Percentiles rank a stretch among this genome's conserved stretches.
phyloP scores from a whole-genome alignment of 345 rosid species.

The Psidium guajava region DNA sequence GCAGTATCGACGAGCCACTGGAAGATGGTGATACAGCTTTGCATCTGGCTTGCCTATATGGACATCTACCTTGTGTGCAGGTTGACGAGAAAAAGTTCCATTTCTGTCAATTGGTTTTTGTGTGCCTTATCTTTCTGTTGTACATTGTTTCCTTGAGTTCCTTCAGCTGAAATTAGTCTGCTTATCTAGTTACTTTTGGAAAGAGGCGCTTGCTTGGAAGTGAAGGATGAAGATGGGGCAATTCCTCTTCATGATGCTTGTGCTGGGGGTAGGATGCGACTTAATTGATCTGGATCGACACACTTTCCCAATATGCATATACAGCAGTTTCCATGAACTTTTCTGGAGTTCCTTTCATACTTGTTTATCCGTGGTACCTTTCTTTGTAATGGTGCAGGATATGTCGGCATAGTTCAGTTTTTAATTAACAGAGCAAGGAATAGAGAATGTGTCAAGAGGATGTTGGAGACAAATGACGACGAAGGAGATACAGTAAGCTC shows the following conservation, averaged over 20 bases:
- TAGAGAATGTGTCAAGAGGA: constrained; percentile 42
- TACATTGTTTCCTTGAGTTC: neutral
- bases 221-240: constrained; percentile 87
- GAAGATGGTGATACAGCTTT: constrained; percentile 93
- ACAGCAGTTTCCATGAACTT: neutral
- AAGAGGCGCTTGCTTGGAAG: constrained; percentile 80
- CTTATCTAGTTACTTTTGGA: constrained; percentile 59
- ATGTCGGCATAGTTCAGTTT: constrained; percentile 50
- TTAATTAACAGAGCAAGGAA: constrained; percentile 42
- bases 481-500: constrained; percentile 51
- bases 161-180: neutral
- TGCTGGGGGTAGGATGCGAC: constrained; percentile 54
- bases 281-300: too few relatives aligned
- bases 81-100: constrained; percentile 15
- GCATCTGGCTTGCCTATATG: constrained; percentile 85
- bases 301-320: neutral
- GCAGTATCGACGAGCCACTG: constrained; percentile 67
- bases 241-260: constrained; percentile 93
- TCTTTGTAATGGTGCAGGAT: constrained; percentile 30
- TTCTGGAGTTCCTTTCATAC: neutral
- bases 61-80: constrained; percentile 73
- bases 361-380: neutral
- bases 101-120: neutral
- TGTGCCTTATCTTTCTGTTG: neutral
- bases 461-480: constrained; percentile 58